Conservation (phyloP, 2,329 filamentous ascomycete genomes). For the Neospermospora avenae region DNA sequence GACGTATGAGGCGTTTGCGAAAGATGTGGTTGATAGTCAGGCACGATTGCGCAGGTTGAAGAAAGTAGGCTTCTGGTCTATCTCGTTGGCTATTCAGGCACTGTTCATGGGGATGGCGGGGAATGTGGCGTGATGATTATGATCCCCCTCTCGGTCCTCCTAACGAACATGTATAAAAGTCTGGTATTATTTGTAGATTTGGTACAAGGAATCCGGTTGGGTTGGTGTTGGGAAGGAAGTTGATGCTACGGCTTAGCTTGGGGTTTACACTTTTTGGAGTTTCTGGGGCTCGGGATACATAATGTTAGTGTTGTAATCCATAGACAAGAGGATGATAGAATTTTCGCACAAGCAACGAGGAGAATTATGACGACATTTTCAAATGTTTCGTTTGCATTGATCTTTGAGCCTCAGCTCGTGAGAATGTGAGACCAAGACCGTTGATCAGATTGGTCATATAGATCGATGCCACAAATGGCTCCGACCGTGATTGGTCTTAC, state of each 20-base stretch:
- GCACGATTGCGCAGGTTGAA: slow-evolving; percentile 82
- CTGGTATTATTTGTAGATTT: slow-evolving; percentile 1
- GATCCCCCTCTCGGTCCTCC: slow-evolving; percentile 19
- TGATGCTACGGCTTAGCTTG: slow-evolving; percentile 8
- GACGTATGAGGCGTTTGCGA: slow-evolving; percentile 91
- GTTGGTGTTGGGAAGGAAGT: slow-evolving; percentile 6
- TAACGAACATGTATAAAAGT: slow-evolving; percentile 27
- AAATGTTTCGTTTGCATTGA: background rate
- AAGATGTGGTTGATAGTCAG: slow-evolving; percentile 86
- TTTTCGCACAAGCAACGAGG: background rate
- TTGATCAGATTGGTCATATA: no score
- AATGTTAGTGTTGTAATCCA: slow-evolving; percentile 5
- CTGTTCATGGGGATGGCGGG: slow-evolving; percentile 94
- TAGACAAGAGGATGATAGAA: background rate
- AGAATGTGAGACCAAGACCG: no score
- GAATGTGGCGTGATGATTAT: slow-evolving; percentile 54
- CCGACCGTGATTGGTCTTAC: background rate
- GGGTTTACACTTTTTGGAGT: slow-evolving; percentile 6
- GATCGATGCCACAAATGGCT: background rate
- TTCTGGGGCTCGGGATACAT: background rate
- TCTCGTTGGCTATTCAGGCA: slow-evolving; percentile 88
- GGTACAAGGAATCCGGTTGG: background rate
- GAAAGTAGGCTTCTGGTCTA: slow-evolving; percentile 94
- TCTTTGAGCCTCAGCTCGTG: background rate
- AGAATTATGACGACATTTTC: background rate